Conservation (phyloP, 345 rosid genomes). For the Lumnitzera racemosa region DNA sequence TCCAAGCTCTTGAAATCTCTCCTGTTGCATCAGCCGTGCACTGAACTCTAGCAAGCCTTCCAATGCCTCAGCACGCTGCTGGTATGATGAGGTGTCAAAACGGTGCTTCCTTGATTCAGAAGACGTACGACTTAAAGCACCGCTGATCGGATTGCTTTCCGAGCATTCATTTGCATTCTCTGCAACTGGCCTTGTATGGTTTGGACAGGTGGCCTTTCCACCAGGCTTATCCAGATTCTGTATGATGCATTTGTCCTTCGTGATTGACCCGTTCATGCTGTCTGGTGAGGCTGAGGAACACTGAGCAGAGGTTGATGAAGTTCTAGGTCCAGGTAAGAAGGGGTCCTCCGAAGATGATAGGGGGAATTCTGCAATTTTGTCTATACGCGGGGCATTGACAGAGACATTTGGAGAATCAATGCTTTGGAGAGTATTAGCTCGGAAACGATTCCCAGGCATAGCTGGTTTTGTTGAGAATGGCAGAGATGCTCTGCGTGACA, state of each 20-base stretch:
- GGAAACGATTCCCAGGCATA: slow-evolving; percentile 25
- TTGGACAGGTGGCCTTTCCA: slow-evolving; percentile 12
- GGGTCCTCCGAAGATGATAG: slow-evolving; percentile 48
- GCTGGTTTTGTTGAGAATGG: slow-evolving; percentile 35
- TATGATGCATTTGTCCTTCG: slow-evolving; percentile 78
- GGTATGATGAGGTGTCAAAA: slow-evolving; percentile 86
- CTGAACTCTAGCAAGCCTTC: slow-evolving; percentile 95
- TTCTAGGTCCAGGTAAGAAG: slow-evolving; percentile 22
- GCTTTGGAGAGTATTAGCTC: slow-evolving; percentile 21
- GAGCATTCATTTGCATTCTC: slow-evolving; percentile 17
- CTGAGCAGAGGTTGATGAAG: slow-evolving; percentile 35
- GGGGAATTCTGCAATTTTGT: slow-evolving; percentile 81
- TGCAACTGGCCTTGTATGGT: neutral
- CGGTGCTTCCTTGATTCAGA: slow-evolving; percentile 42
- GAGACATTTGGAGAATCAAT: slow-evolving; percentile 68
- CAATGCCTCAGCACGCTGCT: slow-evolving; percentile 94
- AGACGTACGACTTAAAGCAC: slow-evolving; percentile 33
- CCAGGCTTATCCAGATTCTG: slow-evolving; percentile 26
- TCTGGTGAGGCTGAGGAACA: slow-evolving; percentile 33
- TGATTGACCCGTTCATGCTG: slow-evolving; percentile 41
- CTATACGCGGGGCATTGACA: slow-evolving; percentile 82
- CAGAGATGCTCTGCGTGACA: slow-evolving; percentile 60
- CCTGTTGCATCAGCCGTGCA: slow-evolving; percentile 66
- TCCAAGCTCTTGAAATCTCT: slow-evolving; percentile 76
- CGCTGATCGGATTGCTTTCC: slow-evolving; percentile 29